Percentiles rank a stretch among this genome's conserved stretches.
These are phyloP conservation scores for Hanseniaspora guilliermondii DNA, from an alignment of 805 yeast genomes.

Conservation along the genomic window DNA sequence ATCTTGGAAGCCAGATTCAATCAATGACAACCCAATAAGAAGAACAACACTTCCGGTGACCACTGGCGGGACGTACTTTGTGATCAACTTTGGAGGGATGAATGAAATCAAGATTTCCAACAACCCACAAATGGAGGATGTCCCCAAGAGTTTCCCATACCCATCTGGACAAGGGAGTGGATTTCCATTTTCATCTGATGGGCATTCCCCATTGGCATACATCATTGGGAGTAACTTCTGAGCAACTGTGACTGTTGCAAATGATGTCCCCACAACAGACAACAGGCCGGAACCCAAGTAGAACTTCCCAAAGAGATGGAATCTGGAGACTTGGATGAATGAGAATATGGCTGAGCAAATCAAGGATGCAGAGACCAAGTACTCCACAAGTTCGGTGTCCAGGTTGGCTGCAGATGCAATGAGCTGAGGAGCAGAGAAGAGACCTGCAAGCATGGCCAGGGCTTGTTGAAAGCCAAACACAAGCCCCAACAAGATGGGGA, in stretches of 20 bases:
- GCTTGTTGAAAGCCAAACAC: conserved; percentile 80
- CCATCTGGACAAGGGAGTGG: conserved; percentile 75
- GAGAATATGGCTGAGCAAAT: conserved; percentile 64
- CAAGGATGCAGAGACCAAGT: conserved; percentile 57
- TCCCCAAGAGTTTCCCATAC: conserved; percentile 74
- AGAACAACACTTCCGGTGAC: conserved; percentile 91
- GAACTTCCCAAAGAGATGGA: conserved; percentile 63
- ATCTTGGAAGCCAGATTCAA: conserved; percentile 63
- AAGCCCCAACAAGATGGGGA: conserved; percentile 70
- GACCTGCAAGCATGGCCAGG: conserved; percentile 83
- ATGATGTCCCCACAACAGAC: conserved; percentile 84
- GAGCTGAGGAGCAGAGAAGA: conserved; percentile 71
- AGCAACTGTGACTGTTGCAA: conserved; percentile 76
- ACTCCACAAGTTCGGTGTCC: conserved; percentile 37
- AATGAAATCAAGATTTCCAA: conserved; percentile 64
- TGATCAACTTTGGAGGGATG: conserved; percentile 58
- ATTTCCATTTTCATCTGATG: conserved; percentile 43
- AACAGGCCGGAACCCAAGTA: conserved; percentile 79
- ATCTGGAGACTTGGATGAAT: conserved; percentile 63
- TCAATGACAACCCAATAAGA: conserved; percentile 61
- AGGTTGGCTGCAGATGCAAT: conserved; percentile 56
- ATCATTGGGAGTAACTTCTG: conserved; percentile 63
- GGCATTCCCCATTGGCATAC: conserved; percentile 63
- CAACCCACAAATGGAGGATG: conserved; percentile 66
- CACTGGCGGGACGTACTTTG: conserved; percentile 69